These are phyloP conservation scores for Penicillium soppii DNA, from an alignment of 495 filamentous ascomycete genomes.

Conservation along the genomic window DNA sequence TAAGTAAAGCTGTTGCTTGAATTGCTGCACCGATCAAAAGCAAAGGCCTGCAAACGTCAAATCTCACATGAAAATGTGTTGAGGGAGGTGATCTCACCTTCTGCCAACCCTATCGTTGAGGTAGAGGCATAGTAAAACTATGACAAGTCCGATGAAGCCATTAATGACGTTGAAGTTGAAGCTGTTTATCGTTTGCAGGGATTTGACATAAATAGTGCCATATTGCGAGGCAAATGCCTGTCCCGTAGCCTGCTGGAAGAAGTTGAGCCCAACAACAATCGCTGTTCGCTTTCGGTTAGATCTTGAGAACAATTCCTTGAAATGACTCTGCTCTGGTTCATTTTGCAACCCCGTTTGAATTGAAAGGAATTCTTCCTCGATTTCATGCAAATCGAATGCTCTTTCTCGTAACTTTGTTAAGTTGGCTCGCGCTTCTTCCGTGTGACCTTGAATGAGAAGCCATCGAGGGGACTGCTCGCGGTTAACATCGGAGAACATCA, in stretches of 20 bases:
- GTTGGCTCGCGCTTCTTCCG: conserved; percentile 24
- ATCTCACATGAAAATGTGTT: background rate
- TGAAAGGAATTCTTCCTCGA: conserved; percentile 11
- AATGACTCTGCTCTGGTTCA: conserved; percentile 20
- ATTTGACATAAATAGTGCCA: conserved; percentile 33
- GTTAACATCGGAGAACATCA: background rate
- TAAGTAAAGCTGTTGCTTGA: conserved; percentile 16
- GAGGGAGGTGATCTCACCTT: conserved; percentile 3
- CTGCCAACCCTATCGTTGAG: conserved; percentile 14
- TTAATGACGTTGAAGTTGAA: conserved; percentile 25
- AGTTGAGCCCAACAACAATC: conserved; percentile 28
- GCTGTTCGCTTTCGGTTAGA: conserved; percentile 33
- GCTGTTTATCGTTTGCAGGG: conserved; percentile 31
- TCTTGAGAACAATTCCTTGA: conserved; percentile 26
- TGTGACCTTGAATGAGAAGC: conserved; percentile 30
- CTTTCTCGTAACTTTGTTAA: conserved; percentile 15
- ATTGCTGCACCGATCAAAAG: conserved; percentile 11
- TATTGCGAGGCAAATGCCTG: conserved; percentile 31
- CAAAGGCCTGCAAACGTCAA: background rate
- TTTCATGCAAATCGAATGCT: conserved; percentile 7
- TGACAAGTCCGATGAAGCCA: conserved; percentile 17
- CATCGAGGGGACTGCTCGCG: conserved; percentile 26
- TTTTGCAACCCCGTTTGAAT: conserved; percentile 12
- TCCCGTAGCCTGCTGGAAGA: conserved; percentile 38
- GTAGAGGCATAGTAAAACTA: conserved; percentile 5